Conservation (phyloP, 257 asterid species). For the Solanum medicagineum region DNA sequence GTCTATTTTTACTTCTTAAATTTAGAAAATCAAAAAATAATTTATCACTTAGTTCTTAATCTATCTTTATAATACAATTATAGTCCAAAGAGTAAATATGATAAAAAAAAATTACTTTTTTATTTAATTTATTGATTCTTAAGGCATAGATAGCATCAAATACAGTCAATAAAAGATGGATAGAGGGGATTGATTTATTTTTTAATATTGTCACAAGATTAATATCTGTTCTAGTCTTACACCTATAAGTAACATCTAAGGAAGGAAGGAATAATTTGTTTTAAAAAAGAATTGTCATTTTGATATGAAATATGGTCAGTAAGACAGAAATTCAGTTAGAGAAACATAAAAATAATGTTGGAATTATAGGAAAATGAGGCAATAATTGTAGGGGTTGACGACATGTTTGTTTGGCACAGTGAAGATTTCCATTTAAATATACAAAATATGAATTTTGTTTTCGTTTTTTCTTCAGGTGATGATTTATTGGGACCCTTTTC, state of each 20-base stretch:
- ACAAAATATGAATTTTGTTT: conserved; percentile 15
- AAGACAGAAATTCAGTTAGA: background rate
- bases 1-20: too few species aligned
- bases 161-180: too few species aligned
- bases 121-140: too few species aligned
- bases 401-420: conserved; percentile 19
- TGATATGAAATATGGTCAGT: background rate
- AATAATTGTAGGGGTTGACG: conserved; percentile 5
- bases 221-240: background rate
- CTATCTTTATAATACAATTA: too few species aligned
- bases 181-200: background rate
- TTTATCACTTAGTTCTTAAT: too few species aligned
- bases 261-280: background rate
- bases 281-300: background rate
- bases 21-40: too few species aligned
- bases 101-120: too few species aligned
- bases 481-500: conserved; percentile 24
- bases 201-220: background rate
- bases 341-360: background rate
- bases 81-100: too few species aligned
- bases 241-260: background rate
- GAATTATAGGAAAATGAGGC: background rate
- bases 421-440: conserved; percentile 5
- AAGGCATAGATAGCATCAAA: too few species aligned
- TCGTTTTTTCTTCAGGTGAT: conserved; percentile 15